These are phyloP conservation scores for Lumnitzera littorea DNA, from an alignment of 345 rosid species.

Conservation along the genomic window DNA sequence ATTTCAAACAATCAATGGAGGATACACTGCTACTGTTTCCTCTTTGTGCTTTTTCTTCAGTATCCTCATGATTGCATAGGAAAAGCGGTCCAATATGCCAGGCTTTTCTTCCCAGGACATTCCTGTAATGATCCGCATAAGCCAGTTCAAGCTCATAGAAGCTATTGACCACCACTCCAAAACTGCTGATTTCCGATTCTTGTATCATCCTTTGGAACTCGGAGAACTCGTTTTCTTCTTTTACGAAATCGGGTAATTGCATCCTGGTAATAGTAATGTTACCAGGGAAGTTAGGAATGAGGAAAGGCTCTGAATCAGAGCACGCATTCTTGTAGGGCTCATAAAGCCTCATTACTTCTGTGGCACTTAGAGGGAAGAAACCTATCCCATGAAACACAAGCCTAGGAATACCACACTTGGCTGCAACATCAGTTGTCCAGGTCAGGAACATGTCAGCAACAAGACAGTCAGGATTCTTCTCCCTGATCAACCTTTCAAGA, in stretches of 20 bases:
- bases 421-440: conserved; percentile 31
- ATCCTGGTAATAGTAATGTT: conserved; percentile 21
- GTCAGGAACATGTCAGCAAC: conserved; percentile 23
- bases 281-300: conserved; percentile 23
- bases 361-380: no score
- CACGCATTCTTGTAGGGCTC: conserved; percentile 18
- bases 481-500: background rate
- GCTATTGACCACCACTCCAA: conserved; percentile 31
- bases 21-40: conserved; percentile 6
- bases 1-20: conserved; percentile 6
- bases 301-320: conserved; percentile 20
- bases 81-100: conserved; percentile 42
- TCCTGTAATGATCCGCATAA: conserved; percentile 31
- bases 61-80: conserved; percentile 8
- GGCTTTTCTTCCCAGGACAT: conserved; percentile 26
- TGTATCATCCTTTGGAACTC: background rate
- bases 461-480: conserved; percentile 26
- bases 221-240: background rate
- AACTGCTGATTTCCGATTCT: conserved; percentile 19
- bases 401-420: conserved; percentile 26
- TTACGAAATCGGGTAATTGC: conserved; percentile 7
- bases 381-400: conserved; percentile 23
- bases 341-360: conserved; percentile 8
- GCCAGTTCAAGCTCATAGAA: conserved; percentile 37
- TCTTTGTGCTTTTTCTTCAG: conserved; percentile 9